A percentile compares a stretch with the other conserved stretches of the same genome.
These are phyloP conservation scores for Aspergillus eucalypticola DNA, from an alignment of 2,329 filamentous ascomycete species.

Conservation along the genomic window DNA sequence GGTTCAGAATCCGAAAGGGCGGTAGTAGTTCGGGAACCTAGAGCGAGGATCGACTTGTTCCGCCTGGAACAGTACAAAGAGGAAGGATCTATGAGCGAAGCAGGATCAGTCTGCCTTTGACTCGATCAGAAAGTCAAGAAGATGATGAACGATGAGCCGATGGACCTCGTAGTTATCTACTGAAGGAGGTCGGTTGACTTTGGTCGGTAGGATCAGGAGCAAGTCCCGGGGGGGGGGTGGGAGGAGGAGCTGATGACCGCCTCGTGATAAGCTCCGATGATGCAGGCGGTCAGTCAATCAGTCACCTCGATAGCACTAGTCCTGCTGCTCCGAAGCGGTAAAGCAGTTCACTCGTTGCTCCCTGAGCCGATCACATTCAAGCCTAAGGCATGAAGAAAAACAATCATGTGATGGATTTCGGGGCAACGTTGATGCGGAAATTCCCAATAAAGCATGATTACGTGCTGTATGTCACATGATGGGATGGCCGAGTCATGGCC, in stretches of 20 bases:
- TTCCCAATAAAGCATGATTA: neutral
- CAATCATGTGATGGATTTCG: constrained; percentile 13
- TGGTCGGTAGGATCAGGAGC: constrained; percentile 6
- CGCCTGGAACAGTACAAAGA: neutral
- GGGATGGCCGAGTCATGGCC: neutral
- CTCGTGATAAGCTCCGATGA: constrained; percentile 21
- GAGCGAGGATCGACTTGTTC: neutral
- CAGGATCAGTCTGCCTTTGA: neutral
- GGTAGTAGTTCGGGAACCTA: neutral
- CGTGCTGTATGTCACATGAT: neutral
- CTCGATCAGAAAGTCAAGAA: neutral
- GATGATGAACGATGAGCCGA: neutral
- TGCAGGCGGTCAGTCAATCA: constrained; percentile 19
- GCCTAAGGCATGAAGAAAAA: no score
- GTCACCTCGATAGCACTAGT: neutral
- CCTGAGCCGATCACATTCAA: constrained; percentile 15
- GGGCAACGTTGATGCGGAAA: neutral
- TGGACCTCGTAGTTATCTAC: neutral
- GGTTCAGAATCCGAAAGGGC: neutral
- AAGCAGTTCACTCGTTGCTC: neutral
- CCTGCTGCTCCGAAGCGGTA: neutral
- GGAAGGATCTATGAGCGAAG: neutral
- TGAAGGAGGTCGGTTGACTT: constrained; percentile 3
- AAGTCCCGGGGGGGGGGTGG: neutral
- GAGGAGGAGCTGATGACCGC: constrained; percentile 7